Percentiles rank a stretch among this genome's conserved stretches.
These are phyloP conservation scores for Pythium rishiriense DNA, from an alignment of 352 stramenopile species.

Conservation along the genomic window DNA sequence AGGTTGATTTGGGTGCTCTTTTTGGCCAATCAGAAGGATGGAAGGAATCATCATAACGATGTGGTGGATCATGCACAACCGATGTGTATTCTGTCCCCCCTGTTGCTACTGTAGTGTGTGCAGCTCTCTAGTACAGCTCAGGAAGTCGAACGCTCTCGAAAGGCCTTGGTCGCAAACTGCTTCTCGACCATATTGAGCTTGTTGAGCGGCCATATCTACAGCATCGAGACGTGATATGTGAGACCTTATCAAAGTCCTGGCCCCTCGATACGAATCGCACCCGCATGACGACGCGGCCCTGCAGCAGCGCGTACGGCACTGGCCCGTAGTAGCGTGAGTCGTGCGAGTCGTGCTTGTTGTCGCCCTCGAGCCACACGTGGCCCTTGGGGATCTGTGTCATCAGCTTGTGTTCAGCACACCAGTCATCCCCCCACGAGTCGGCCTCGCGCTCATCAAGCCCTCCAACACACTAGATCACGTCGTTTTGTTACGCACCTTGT, in stretches of 20 bases:
- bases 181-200: conserved; percentile 69
- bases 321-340: conserved; percentile 96
- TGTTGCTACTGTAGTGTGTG: neutral
- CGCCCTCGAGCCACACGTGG: conserved; percentile 96
- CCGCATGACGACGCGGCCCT: conserved; percentile 87
- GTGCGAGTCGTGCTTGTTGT: conserved; percentile 95
- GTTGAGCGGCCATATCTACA: conserved; percentile 78
- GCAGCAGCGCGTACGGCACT: conserved; percentile 90
- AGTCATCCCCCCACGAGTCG: too few relatives aligned
- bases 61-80: neutral
- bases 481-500: conserved; percentile 62
- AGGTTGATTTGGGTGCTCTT: too few relatives aligned
- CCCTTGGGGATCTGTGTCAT: conserved; percentile 76
- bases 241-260: neutral
- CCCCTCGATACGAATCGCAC: conserved; percentile 36
- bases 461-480: too few relatives aligned
- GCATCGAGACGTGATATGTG: neutral
- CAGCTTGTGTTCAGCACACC: neutral
- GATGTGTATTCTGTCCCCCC: too few relatives aligned
- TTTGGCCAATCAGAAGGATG: conserved; percentile 11
- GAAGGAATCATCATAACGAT: neutral
- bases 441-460: too few relatives aligned
- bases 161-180: conserved; percentile 49
- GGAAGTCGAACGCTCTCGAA: conserved; percentile 38
- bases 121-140: neutral